Conservation (phyloP, 352 stramenopile genomes). For the Phytophthora chlamydospora region DNA sequence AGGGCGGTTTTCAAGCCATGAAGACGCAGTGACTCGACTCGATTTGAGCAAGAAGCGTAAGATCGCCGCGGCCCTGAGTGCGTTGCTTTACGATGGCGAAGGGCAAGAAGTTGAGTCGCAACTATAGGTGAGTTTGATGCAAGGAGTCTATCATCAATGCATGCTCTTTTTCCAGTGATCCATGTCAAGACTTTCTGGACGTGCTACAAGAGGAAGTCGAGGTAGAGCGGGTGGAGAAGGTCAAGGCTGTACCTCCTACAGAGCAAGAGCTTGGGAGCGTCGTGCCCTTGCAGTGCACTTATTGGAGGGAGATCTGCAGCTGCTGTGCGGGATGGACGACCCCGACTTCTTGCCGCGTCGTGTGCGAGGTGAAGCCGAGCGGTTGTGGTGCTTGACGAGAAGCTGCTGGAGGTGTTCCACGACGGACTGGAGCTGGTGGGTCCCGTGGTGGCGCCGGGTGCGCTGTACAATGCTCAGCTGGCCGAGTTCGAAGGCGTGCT, state of each 20-base stretch:
- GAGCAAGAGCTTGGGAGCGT: constrained; percentile 30
- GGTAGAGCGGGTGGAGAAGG: constrained; percentile 3
- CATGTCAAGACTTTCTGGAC: constrained; percentile 34
- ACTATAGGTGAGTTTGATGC: too few species aligned
- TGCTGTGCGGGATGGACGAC: constrained; percentile 52
- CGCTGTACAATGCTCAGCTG: constrained; percentile 48
- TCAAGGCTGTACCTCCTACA: constrained; percentile 5
- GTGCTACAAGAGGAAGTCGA: not conserved
- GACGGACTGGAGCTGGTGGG: constrained; percentile 58
- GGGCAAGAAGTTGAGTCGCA: too few species aligned
- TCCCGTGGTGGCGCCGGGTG: constrained; percentile 38
- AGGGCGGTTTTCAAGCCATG: not conserved
- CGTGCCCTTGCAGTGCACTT: constrained; percentile 49
- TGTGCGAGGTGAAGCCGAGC: constrained; percentile 57
- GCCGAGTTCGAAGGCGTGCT: constrained; percentile 67
- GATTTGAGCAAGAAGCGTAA: not conserved
- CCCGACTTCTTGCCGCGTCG: constrained; percentile 35
- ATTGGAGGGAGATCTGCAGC: constrained; percentile 44
- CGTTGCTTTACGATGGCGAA: not conserved
- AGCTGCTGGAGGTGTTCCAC: constrained; percentile 63
- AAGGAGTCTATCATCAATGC: too few species aligned
- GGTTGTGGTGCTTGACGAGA: constrained; percentile 80
- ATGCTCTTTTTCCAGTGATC: too few species aligned
- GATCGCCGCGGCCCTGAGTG: not conserved
- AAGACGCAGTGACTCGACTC: not conserved